Conservation (phyloP, 768 basidiomycete genomes). For the Holtermannia corniformis region DNA sequence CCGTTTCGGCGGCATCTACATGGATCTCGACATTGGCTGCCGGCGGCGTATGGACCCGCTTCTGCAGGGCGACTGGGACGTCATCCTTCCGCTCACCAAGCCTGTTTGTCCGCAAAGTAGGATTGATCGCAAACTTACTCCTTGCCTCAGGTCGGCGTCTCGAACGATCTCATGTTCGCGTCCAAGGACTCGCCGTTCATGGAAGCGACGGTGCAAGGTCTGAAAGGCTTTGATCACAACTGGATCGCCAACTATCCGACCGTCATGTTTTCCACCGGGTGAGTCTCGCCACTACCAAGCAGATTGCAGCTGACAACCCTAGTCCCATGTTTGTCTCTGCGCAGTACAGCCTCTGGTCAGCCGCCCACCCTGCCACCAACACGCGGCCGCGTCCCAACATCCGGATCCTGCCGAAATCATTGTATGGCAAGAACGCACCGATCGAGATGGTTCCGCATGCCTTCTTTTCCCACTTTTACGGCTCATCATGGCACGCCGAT, state of each 20-base stretch:
- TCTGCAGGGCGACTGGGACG: constrained; percentile 59
- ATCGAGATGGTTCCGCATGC: constrained; percentile 72
- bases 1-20: constrained; percentile 87
- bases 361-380: constrained; percentile 44
- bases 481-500: constrained; percentile 96
- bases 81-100: constrained; percentile 88
- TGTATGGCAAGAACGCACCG: constrained; percentile 96
- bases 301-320: neutral
- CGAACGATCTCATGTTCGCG: constrained; percentile 93
- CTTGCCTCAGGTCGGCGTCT: constrained; percentile 61
- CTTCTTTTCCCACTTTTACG: constrained; percentile 96
- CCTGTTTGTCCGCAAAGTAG: constrained; percentile 46
- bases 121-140: neutral
- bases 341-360: constrained; percentile 73
- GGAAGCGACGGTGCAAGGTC: constrained; percentile 83
- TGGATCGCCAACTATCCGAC: constrained; percentile 97
- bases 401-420: constrained; percentile 83
- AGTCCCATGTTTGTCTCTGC: constrained; percentile 95
- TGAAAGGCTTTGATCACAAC: constrained; percentile 80
- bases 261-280: constrained; percentile 95
- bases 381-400: constrained; percentile 57
- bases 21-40: constrained; percentile 96
- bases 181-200: constrained; percentile 78
- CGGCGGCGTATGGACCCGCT: constrained; percentile 75
- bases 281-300: constrained; percentile 6